Evolutionary conservation across 495 filamentous ascomycete species (phyloP), one percentile per base, ranked within the genome.

Genomic region (Pyrenula massariospora): DNA sequence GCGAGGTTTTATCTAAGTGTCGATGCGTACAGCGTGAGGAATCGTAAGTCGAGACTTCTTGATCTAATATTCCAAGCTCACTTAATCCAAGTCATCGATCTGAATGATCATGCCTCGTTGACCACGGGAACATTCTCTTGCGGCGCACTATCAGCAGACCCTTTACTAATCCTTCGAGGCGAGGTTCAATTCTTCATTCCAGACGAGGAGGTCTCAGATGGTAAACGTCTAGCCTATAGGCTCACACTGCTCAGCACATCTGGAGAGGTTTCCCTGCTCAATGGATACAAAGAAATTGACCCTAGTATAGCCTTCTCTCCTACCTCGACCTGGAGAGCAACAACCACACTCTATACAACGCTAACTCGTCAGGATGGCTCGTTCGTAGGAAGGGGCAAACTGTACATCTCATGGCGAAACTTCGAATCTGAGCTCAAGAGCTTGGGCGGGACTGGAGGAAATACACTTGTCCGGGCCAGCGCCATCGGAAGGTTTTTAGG

Each of bases 271-370:
- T 73, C 81, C 47, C 74, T 78, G 59, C 79, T 87, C 55, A 70
- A 82, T 56, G 84, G 82, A 10, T 79, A 77, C 63, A 86, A 87
- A 66, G 68, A 82, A 3, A 73, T 88, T 25, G 75, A 84, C 65
- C 77, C 80, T 3, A 77, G 69, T 0, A 76, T 81, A 25, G 75
- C 82, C 1, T 69, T 86, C 55, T 75, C 75, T 1, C 66, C 74
- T 11, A 55, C 64, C 8, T 68, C 73, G 48, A 78, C 82, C 54
- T 87, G 84, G 84, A 70, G 72, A 56, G 79, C 82, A 10, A 83
- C 84, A 10, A 82, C 78, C 20, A 84, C 82, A 0, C 73, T 87
- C 12, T 84, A 85, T 56, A 76, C 82, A 50, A 80, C 73, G 10
- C 62, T 78, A 36, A 70, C 64, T 1, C 63, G 59, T 50, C 61